Conservation (phyloP, 2,329 filamentous ascomycete species). For the Fusarium sambucinum region DNA sequence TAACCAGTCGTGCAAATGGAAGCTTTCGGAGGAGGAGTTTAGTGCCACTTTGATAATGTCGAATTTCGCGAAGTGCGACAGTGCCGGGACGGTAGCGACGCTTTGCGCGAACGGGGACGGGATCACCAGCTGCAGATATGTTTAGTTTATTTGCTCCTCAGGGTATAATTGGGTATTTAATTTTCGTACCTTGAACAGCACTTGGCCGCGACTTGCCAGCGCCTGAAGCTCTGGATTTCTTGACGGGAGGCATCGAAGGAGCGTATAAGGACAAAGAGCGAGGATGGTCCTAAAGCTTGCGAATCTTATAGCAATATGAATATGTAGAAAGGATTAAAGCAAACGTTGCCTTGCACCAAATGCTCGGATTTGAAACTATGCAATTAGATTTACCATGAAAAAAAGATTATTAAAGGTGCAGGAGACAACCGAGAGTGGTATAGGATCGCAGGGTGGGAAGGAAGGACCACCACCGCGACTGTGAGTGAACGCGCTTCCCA, state of each 20-base stretch:
- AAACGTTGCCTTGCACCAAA: constrained; percentile 19
- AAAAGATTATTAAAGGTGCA: constrained; percentile 14
- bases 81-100: constrained; percentile 83
- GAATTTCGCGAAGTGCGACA: constrained; percentile 89
- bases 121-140: constrained; percentile 74
- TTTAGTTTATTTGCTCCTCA: constrained; percentile 35
- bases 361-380: constrained; percentile 21
- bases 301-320: constrained; percentile 16
- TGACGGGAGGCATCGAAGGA: constrained; percentile 44
- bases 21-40: constrained; percentile 87
- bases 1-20: constrained; percentile 81
- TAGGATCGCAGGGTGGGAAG: constrained; percentile 15
- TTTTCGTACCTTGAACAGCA: constrained; percentile 57
- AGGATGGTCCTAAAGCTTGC: neutral
- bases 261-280: constrained; percentile 12
- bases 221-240: constrained; percentile 31
- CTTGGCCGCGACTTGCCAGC: constrained; percentile 53
- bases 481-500: constrained; percentile 35
- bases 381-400: constrained; percentile 3
- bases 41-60: constrained; percentile 88
- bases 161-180: neutral
- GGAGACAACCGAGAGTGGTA: constrained; percentile 2
- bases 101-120: constrained; percentile 71
- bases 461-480: constrained; percentile 37
- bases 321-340: constrained; percentile 8